Evolutionary conservation across 2,329 filamentous ascomycete species (phyloP).

Genomic region (Cryphonectria parasitica): DNA sequence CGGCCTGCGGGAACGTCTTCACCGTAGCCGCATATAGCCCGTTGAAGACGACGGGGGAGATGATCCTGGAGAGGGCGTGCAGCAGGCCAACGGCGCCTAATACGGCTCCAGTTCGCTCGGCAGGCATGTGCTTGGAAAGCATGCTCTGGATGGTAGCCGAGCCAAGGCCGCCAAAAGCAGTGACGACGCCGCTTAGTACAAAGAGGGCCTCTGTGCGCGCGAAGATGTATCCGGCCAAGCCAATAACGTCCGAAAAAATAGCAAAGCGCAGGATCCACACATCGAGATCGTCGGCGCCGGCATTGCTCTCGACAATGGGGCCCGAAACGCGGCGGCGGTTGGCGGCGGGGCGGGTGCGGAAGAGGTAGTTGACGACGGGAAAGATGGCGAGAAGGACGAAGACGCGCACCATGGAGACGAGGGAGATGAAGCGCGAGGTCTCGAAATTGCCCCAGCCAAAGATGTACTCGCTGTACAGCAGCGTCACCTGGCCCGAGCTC

Average conservation of each 20-base stretch:
- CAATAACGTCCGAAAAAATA: conserved; percentile 75
- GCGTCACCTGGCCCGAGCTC: conserved; percentile 77
- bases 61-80: conserved; percentile 78
- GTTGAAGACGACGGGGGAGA: conserved; percentile 83
- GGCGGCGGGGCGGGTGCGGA: conserved; percentile 61
- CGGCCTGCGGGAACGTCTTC: conserved; percentile 74
- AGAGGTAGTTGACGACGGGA: conserved; percentile 75
- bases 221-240: conserved; percentile 75
- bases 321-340: conserved; percentile 46
- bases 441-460: conserved; percentile 86
- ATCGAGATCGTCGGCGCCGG: conserved; percentile 78
- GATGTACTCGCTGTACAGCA: conserved; percentile 80
- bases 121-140: conserved; percentile 88
- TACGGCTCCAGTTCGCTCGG: conserved; percentile 81
- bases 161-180: conserved; percentile 81
- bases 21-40: conserved; percentile 85
- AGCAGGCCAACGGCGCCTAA: conserved; percentile 85
- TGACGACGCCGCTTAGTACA: conserved; percentile 70
- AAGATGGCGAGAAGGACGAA: conserved; percentile 74
- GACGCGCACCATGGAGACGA: conserved; percentile 79
- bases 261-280: conserved; percentile 75
- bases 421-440: conserved; percentile 78
- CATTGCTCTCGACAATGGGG: conserved; percentile 52
- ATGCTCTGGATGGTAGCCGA: conserved; percentile 82
- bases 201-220: conserved; percentile 67